phyloP scores from a whole-genome alignment of 2,329 filamentous ascomycete species.

The Chaetomiaceae sp. region DNA sequence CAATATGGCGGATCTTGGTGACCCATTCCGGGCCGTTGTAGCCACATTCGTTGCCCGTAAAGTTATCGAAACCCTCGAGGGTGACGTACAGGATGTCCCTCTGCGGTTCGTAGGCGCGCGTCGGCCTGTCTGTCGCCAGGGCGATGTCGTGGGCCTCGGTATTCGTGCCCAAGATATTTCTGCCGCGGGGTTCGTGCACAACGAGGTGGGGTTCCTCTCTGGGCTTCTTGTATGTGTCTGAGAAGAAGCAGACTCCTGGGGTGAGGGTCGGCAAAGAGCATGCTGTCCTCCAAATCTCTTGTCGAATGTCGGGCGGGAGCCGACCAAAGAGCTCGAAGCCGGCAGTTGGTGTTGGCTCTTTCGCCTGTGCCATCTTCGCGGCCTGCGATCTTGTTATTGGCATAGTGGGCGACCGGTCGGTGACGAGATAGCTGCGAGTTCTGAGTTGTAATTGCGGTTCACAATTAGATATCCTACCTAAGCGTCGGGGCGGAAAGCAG shows the following conservation, averaged over 20 bases:
- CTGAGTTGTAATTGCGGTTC: too few relatives aligned
- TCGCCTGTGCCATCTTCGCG: too few relatives aligned
- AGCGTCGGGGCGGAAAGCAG: too few relatives aligned
- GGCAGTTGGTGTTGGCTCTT: neutral
- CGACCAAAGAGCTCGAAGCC: neutral
- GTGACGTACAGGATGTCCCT: conserved; percentile 5
- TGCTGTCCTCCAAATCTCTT: neutral
- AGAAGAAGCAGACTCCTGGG: neutral
- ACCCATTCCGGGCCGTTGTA: neutral
- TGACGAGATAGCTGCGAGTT: too few relatives aligned
- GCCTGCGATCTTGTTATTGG: too few relatives aligned
- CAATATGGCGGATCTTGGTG: neutral
- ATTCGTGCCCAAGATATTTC: neutral
- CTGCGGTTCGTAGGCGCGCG: neutral
- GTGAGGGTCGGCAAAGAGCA: neutral
- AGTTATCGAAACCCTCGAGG: neutral
- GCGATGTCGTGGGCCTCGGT: conserved; percentile 8
- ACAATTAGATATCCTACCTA: too few relatives aligned
- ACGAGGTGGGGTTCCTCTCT: neutral
- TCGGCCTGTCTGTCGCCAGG: neutral
- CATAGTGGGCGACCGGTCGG: too few relatives aligned
- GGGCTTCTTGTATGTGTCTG: neutral
- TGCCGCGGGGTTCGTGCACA: conserved; percentile 2
- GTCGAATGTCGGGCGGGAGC: conserved; percentile 1
- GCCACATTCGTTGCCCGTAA: neutral